Evolutionary conservation across 129 eudicot genomes (phyloP).

Genomic region (Centrapalus pauciflorus): DNA sequence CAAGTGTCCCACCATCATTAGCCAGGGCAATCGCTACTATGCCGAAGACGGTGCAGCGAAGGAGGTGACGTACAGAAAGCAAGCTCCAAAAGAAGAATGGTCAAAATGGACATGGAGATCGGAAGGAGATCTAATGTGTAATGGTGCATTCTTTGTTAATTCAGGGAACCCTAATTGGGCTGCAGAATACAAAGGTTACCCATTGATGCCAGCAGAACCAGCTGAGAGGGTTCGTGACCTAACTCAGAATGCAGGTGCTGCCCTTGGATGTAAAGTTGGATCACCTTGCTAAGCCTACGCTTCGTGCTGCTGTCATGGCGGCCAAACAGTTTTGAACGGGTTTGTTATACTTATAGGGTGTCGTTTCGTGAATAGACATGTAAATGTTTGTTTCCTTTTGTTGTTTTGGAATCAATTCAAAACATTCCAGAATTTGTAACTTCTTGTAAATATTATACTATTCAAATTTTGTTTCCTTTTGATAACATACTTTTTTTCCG

Average conservation of each 20-base stretch:
- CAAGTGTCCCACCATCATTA: constrained; percentile 62
- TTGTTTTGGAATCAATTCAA: constrained; percentile 23
- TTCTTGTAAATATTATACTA: constrained; percentile 7
- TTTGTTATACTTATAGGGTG: constrained; percentile 8
- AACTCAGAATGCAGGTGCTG: constrained; percentile 51
- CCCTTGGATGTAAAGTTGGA: constrained; percentile 46
- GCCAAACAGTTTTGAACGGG: constrained; percentile 5
- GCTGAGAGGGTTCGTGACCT: constrained; percentile 35
- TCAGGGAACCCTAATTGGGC: constrained; percentile 61
- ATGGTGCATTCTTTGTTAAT: constrained; percentile 65
- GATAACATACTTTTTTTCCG: too few relatives aligned
- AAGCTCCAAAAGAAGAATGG: constrained; percentile 47
- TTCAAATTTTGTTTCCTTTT: constrained; percentile 1
- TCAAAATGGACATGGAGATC: constrained; percentile 81
- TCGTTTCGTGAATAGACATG: too few relatives aligned
- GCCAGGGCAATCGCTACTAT: constrained; percentile 90
- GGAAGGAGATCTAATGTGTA: constrained; percentile 64
- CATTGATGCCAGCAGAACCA: constrained; percentile 33
- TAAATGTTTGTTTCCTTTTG: constrained; percentile 27
- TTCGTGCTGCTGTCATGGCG: constrained; percentile 9
- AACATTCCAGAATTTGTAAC: constrained; percentile 5
- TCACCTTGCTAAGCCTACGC: constrained; percentile 42
- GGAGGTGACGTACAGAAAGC: constrained; percentile 64
- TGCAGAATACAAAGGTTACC: constrained; percentile 18
- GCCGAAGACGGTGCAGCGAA: constrained; percentile 58